A percentile compares a stretch with the other conserved stretches of the same genome.
These are phyloP conservation scores for Solanum hybrid DNA, from an alignment of 305 asterid genomes.

Conservation along the genomic window DNA sequence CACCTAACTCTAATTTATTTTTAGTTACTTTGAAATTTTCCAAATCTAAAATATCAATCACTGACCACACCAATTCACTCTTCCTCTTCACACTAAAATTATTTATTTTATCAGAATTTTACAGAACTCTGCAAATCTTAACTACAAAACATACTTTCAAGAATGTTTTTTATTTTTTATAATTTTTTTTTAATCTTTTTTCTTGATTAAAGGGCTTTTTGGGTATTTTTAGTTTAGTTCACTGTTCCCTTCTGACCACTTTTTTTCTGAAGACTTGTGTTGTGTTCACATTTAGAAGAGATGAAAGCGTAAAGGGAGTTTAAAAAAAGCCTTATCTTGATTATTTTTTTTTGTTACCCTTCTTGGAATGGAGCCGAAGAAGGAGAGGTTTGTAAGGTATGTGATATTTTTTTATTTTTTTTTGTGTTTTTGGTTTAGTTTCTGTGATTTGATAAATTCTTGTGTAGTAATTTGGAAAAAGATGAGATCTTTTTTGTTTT, in stretches of 20 bases:
- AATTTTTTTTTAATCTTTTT: not conserved
- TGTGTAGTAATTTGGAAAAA: slow-evolving; percentile 7
- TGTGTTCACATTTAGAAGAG: not conserved
- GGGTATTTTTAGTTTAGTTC: slow-evolving; percentile 2
- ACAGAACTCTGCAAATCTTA: not conserved
- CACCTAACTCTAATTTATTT: not conserved
- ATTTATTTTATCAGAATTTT: not conserved
- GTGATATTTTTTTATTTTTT: not conserved
- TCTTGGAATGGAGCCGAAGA: slow-evolving; percentile 35
- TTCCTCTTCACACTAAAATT: not conserved
- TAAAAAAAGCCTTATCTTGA: not conserved
- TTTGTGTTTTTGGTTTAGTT: not conserved
- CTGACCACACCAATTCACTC: not conserved
- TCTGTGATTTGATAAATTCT: not conserved
- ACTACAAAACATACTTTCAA: not conserved
- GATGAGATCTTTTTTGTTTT: not conserved
- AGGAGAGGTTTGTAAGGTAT: slow-evolving; percentile 53
- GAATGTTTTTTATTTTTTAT: not conserved
- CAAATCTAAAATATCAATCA: not conserved
- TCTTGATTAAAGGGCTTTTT: slow-evolving; percentile 15
- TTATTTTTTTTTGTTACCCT: slow-evolving; percentile 10
- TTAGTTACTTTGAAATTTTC: not conserved
- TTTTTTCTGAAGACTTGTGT: not conserved
- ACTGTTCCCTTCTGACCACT: not conserved
- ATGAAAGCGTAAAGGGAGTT: not conserved